Base-by-base conservation (phyloP, 1,139 yeast genomes). In the Geotrichum citri-aurantii region DNA sequence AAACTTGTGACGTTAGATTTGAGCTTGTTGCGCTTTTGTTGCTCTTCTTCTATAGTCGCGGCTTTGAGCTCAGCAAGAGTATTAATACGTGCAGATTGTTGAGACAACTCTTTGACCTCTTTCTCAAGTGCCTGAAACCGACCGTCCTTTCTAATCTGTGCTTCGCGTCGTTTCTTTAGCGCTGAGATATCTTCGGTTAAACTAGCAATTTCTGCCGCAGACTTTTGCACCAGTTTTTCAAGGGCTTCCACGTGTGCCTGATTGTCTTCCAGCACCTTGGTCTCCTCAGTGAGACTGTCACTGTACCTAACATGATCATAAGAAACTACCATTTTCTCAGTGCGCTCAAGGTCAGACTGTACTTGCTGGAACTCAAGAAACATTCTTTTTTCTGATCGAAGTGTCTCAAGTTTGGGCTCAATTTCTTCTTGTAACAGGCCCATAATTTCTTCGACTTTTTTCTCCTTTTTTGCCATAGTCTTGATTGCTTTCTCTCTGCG, bases 401-500 rank as follows among this genome's bases (percentile, higher is more conserved):
- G 77, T 67, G 86, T 87, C 60, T 88, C 95, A 55, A 95, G 78
- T 69, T 91, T 91, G 4, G 99, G 99, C 67, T 89, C 96, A 62
- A 95, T 92, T 71, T 93, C 98, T 68, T 92, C 97, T 29, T 78
- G 77, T 59, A 93, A 76, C 58, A 92, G 74, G 48, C 81, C 79
- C 65, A 89, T 79, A 55, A 91, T 92, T 70, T 91, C 96, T 51
- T 79, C 82, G 55, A 93, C 79, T 66, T 91, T 91, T 23, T 87
- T 81, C 65, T 93, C 97, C 69, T 93, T 93, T 73, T 91, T 92
- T 0, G 86, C 82, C 89, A 93, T 90, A 0, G 96, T 90, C 69
- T 88, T 85, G 68, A 89, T 86, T 0, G 98, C 97, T 70, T 89
- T 89, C 61, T 89, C 96, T 66, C 93, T 85, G 62, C 97, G 82